Evolutionary conservation across 73 alveolate species (phyloP).

Genomic region (Urostyla sp.): DNA sequence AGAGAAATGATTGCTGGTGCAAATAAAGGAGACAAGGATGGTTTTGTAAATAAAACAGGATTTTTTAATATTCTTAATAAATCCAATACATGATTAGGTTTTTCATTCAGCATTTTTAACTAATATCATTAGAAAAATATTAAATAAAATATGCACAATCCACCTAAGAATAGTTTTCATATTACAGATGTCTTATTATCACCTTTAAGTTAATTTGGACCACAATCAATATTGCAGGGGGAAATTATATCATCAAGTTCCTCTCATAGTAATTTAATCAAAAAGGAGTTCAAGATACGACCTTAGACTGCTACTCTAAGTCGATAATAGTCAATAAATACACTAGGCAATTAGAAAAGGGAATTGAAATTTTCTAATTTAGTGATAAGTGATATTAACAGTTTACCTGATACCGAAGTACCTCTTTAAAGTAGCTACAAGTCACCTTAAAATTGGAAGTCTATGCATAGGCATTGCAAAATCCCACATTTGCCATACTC

Average conservation of each 20-base stretch:
- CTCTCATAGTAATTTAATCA: not conserved
- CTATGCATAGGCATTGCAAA: slow-evolving; percentile 42
- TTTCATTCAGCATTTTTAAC: not conserved
- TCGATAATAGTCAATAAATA: too few relatives aligned
- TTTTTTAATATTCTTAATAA: slow-evolving; percentile 64
- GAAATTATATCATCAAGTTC: too few relatives aligned
- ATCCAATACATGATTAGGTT: slow-evolving; percentile 38
- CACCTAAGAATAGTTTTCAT: not conserved
- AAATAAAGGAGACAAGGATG: slow-evolving; percentile 62
- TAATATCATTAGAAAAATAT: not conserved
- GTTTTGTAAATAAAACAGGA: slow-evolving; percentile 47
- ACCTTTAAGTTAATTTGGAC: too few relatives aligned
- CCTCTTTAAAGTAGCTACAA: not conserved
- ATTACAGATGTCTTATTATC: not conserved
- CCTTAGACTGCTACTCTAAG: too few relatives aligned
- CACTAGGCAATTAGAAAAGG: too few relatives aligned
- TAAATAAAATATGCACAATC: not conserved
- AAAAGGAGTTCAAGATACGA: not conserved
- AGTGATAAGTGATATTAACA: not conserved
- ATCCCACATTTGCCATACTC: slow-evolving; percentile 23
- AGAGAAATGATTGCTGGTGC: slow-evolving; percentile 92
- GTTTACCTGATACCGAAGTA: not conserved
- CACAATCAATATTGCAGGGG: too few relatives aligned
- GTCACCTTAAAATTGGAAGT: slow-evolving; percentile 6
- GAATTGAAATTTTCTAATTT: too few relatives aligned